phyloP scores from a whole-genome alignment of 139 green algal species.

The Chlorella sp. region DNA sequence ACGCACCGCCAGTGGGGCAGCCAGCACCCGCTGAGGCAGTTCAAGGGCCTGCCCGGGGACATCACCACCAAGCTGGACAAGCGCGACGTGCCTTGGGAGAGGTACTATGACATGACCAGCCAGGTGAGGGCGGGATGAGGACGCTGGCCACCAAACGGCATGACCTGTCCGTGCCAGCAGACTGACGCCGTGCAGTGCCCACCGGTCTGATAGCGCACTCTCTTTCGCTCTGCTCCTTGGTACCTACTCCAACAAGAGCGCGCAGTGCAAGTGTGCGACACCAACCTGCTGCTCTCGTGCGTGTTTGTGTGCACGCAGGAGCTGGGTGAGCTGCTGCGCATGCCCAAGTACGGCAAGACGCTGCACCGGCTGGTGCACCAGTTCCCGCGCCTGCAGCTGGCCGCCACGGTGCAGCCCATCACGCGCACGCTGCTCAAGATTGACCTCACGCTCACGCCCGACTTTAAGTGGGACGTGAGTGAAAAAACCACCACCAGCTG shows the following conservation, averaged over 20 bases:
- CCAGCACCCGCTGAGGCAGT: constrained; percentile 88
- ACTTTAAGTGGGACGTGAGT: constrained; percentile 90
- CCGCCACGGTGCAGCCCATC: constrained; percentile 91
- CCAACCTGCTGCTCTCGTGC: not conserved
- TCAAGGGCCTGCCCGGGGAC: constrained; percentile 67
- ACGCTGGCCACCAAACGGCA: too few species aligned
- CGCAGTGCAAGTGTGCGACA: too few species aligned
- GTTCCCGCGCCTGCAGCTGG: constrained; percentile 91
- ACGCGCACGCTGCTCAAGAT: constrained; percentile 89
- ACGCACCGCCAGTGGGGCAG: constrained; percentile 82
- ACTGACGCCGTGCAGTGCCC: too few species aligned
- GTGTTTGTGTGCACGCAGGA: constrained; percentile 5
- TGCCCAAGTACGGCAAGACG: constrained; percentile 93
- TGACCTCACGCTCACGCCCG: constrained; percentile 94
- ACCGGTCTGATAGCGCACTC: too few species aligned
- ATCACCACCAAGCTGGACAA: constrained; percentile 66
- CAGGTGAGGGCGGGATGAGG: constrained; percentile 65
- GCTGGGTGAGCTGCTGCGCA: constrained; percentile 69
- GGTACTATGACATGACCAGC: constrained; percentile 91
- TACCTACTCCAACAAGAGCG: too few species aligned
- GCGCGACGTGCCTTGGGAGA: constrained; percentile 94
- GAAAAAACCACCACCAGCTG: too few species aligned
- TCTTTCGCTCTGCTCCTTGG: too few species aligned
- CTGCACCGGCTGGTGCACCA: constrained; percentile 93
- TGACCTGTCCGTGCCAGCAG: too few species aligned